Evolutionary conservation across 257 asterid species (phyloP).

Genomic region (Euphrasia confusa): DNA sequence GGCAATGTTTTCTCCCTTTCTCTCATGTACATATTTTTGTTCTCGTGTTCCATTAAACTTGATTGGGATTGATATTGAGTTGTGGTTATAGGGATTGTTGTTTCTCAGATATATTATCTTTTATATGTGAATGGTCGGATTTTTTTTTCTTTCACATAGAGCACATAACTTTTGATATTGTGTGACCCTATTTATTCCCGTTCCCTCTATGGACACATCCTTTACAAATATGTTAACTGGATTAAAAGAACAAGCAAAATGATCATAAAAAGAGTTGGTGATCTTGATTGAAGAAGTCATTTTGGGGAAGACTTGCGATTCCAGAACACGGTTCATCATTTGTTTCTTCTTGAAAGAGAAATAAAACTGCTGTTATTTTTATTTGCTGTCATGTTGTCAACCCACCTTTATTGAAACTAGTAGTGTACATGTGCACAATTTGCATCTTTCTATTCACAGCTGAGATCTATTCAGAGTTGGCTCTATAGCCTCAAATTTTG

Average conservation of each 20-base stretch:
- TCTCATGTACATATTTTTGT: neutral
- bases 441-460: too few relatives aligned
- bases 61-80: neutral
- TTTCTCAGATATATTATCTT: neutral
- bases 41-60: slow-evolving; percentile 3
- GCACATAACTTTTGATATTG: neutral
- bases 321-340: neutral
- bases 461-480: too few relatives aligned
- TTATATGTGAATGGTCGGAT: neutral
- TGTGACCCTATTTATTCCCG: neutral
- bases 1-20: too few relatives aligned
- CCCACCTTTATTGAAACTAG: too few relatives aligned
- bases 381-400: neutral
- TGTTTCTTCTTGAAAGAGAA: slow-evolving; percentile 1
- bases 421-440: too few relatives aligned
- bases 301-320: slow-evolving; percentile 6
- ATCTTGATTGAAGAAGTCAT: slow-evolving; percentile 1
- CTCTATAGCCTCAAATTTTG: too few relatives aligned
- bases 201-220: slow-evolving; percentile 3
- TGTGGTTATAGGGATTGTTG: slow-evolving; percentile 11
- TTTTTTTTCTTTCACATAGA: slow-evolving; percentile 1
- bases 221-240: neutral
- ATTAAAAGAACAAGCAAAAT: slow-evolving; percentile 4
- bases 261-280: neutral
- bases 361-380: slow-evolving; percentile 3